Percentiles rank a stretch among this genome's conserved stretches.
phyloP scores from a whole-genome alignment of 2,329 filamentous ascomycete species.

The Ophiostoma populinum region DNA sequence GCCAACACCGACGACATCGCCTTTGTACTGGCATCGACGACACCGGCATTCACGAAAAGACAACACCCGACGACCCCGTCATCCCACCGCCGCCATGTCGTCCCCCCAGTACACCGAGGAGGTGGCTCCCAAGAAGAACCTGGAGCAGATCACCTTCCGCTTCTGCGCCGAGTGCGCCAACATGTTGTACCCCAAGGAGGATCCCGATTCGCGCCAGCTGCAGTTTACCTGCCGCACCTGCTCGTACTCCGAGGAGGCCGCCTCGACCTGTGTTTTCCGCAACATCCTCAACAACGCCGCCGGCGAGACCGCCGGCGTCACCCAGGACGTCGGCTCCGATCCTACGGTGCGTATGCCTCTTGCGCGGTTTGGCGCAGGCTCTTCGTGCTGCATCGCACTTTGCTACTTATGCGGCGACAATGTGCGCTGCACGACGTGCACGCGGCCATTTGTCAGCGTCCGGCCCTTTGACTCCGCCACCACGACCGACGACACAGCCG shows the following conservation, averaged over 20 bases:
- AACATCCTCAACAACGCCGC: conserved; percentile 83
- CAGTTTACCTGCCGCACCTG: conserved; percentile 95
- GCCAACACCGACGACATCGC: too few species aligned
- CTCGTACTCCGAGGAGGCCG: conserved; percentile 73
- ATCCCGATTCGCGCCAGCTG: conserved; percentile 64
- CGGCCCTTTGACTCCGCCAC: too few species aligned
- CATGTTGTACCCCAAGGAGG: conserved; percentile 94
- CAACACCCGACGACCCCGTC: not conserved
- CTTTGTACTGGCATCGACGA: too few species aligned
- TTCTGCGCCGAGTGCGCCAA: conserved; percentile 99
- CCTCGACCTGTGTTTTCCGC: conserved; percentile 84
- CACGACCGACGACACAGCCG: too few species aligned
- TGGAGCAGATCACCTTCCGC: conserved; percentile 81
- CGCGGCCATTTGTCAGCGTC: too few species aligned
- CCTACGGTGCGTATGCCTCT: conserved; percentile 73
- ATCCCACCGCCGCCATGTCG: conserved; percentile 30
- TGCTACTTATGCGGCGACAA: conserved; percentile 7
- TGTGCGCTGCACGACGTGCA: conserved; percentile 6
- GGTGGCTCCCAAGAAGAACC: conserved; percentile 28
- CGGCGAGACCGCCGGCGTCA: conserved; percentile 91
- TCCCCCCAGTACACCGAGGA: conserved; percentile 34
- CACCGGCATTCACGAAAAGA: too few species aligned
- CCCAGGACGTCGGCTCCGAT: conserved; percentile 91
- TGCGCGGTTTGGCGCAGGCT: conserved; percentile 3
- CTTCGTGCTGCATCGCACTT: not conserved